Percentiles rank a stretch among this genome's conserved stretches.
Conservation (phyloP, 768 basidiomycete genomes). For the Tricholoma sp. region DNA sequence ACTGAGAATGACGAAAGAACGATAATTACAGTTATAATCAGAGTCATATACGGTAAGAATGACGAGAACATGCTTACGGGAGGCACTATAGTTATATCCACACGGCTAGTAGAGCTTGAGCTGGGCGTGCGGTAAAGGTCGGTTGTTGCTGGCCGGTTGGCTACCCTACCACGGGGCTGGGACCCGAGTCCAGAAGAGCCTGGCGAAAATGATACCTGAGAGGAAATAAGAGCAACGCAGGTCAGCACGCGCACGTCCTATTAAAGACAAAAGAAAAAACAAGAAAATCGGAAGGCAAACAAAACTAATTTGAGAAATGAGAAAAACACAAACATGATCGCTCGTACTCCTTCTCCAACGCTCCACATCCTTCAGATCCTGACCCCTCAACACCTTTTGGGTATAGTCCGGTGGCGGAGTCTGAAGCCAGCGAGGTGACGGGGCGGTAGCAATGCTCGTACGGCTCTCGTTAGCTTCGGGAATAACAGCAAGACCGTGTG, state of each 20-base stretch:
- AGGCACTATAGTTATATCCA: constrained; percentile 10
- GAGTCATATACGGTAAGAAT: background rate
- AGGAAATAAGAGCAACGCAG: no score
- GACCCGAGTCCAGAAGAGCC: background rate
- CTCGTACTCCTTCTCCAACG: constrained; percentile 7
- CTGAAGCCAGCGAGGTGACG: constrained; percentile 4
- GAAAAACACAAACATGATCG: constrained; percentile 4
- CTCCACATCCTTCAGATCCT: constrained; percentile 2
- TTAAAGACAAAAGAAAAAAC: background rate
- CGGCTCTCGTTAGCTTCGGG: constrained; percentile 13
- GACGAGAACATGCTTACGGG: constrained; percentile 6
- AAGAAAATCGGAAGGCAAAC: background rate
- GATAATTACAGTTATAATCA: background rate
- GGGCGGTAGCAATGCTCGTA: constrained; percentile 9
- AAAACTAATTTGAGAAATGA: no score
- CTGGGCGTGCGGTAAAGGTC: constrained; percentile 8
- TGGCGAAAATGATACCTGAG: background rate
- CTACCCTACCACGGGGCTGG: constrained; percentile 1
- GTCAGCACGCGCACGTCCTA: background rate
- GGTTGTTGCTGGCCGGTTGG: background rate
- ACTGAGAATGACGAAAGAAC: background rate
- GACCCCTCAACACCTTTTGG: background rate
- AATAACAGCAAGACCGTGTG: constrained; percentile 13
- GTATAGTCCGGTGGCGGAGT: constrained; percentile 5
- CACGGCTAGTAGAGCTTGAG: constrained; percentile 5